Conservation (phyloP, 306 rosid species). For the Comarum palustre region DNA sequence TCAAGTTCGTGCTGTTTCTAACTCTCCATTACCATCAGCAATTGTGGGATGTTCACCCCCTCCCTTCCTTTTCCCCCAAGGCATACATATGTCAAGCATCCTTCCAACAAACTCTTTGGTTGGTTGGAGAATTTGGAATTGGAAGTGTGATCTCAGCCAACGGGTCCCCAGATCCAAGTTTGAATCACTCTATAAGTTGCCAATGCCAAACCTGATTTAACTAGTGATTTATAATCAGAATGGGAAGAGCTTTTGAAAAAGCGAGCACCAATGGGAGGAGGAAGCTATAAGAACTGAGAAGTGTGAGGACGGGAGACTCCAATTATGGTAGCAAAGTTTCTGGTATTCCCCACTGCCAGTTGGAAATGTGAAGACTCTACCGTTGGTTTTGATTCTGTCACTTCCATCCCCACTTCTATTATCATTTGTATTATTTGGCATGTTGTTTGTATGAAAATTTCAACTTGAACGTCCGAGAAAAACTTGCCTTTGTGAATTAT, state of each 20-base stretch:
- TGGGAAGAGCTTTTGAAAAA: constrained; percentile 9
- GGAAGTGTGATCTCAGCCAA: constrained; percentile 38
- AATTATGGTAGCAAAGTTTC: constrained; percentile 6
- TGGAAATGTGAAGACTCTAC: constrained; percentile 29
- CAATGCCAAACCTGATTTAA: constrained; percentile 25
- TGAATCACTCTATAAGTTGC: constrained; percentile 25
- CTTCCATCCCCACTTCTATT: too few species aligned
- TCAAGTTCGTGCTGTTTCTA: constrained; percentile 20
- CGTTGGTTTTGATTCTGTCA: constrained; percentile 38
- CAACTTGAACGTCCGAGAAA: constrained; percentile 8
- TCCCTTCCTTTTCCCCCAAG: constrained; percentile 1
- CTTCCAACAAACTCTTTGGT: constrained; percentile 12
- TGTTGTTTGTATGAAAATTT: constrained; percentile 9
- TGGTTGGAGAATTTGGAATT: constrained; percentile 12
- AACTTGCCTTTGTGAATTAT: not conserved
- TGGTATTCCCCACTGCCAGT: constrained; percentile 13
- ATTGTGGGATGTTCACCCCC: constrained; percentile 30
- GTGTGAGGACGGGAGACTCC: not conserved
- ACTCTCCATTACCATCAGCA: constrained; percentile 27
- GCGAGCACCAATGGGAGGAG: constrained; percentile 7
- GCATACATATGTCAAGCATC: constrained; percentile 2
- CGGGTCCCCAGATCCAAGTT: constrained; percentile 40
- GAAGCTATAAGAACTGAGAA: not conserved
- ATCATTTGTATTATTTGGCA: constrained; percentile 4
- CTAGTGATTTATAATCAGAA: constrained; percentile 6